These are phyloP conservation scores for Rhytidiadelphus loreus DNA, from an alignment of 225 moss, liverwort and hornwort species.

Conservation along the genomic window DNA sequence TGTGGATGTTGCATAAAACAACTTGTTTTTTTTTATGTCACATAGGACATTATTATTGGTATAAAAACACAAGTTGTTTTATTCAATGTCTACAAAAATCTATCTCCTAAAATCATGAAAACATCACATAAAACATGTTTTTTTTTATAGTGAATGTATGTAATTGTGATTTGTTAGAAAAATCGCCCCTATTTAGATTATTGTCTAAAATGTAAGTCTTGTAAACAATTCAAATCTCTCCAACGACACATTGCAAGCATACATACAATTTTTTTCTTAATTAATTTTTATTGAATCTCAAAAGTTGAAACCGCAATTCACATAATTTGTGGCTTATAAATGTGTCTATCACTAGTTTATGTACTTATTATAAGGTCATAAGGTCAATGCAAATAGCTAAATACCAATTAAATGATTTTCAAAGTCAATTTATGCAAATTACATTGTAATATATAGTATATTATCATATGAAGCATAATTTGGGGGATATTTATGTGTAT, in stretches of 20 bases:
- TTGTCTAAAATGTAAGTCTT: too few species aligned
- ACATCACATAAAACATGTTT: too few species aligned
- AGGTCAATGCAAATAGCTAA: neutral
- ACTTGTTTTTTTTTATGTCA: too few species aligned
- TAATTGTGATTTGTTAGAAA: too few species aligned
- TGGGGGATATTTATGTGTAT: fast-evolving
- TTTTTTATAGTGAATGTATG: too few species aligned
- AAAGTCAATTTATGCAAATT: neutral
- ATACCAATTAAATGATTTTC: neutral
- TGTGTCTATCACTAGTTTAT: neutral
- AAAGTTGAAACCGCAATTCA: neutral
- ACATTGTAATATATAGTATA: neutral
- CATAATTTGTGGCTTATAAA: fast-evolving
- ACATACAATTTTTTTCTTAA: neutral
- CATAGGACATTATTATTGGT: too few species aligned
- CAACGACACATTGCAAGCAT: neutral
- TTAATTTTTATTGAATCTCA: neutral
- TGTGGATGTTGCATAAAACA: too few species aligned
- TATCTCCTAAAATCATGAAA: too few species aligned
- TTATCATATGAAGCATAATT: neutral
- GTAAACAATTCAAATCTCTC: neutral
- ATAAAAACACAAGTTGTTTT: too few species aligned
- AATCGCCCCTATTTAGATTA: too few species aligned
- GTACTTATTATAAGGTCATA: too few species aligned
- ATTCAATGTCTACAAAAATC: too few species aligned